These are phyloP conservation scores for Fusarium sp. DNA, from an alignment of 2,329 filamentous ascomycete genomes.

Conservation along the genomic window DNA sequence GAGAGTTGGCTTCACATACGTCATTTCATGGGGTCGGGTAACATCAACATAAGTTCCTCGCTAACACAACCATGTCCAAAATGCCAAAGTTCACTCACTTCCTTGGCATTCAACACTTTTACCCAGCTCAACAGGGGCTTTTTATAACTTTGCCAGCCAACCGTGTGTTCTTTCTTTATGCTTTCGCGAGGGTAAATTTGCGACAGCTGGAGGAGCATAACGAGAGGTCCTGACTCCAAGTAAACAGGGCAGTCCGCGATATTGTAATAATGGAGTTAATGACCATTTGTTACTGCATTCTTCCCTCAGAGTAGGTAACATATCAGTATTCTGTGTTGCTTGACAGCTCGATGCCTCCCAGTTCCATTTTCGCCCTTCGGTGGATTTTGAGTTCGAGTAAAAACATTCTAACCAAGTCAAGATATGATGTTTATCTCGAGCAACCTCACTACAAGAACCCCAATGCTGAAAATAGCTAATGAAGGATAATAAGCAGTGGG, in stretches of 20 bases:
- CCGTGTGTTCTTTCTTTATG: neutral
- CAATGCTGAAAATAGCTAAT: too few species aligned
- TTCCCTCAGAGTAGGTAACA: too few species aligned
- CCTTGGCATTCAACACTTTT: neutral
- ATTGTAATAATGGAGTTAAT: too few species aligned
- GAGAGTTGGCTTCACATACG: neutral
- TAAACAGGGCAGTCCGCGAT: too few species aligned
- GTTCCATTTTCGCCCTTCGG: too few species aligned
- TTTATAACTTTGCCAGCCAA: rapidly evolving
- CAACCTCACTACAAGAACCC: neutral
- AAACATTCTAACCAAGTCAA: neutral
- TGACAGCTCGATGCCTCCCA: too few species aligned
- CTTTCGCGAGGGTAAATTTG: neutral
- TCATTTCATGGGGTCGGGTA: neutral
- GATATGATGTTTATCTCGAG: neutral
- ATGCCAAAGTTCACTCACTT: too few species aligned
- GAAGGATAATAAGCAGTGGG: neutral
- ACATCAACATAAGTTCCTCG: neutral
- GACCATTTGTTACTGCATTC: too few species aligned
- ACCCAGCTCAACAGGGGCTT: neutral
- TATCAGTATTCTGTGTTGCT: too few species aligned
- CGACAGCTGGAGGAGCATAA: neutral
- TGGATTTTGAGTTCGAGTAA: too few species aligned
- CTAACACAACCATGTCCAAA: neutral
- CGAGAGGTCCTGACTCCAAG: neutral